Percentiles rank a stretch among this genome's conserved stretches.
phyloP scores from a whole-genome alignment of 768 basidiomycete genomes.

The Naganishia vishniacii region DNA sequence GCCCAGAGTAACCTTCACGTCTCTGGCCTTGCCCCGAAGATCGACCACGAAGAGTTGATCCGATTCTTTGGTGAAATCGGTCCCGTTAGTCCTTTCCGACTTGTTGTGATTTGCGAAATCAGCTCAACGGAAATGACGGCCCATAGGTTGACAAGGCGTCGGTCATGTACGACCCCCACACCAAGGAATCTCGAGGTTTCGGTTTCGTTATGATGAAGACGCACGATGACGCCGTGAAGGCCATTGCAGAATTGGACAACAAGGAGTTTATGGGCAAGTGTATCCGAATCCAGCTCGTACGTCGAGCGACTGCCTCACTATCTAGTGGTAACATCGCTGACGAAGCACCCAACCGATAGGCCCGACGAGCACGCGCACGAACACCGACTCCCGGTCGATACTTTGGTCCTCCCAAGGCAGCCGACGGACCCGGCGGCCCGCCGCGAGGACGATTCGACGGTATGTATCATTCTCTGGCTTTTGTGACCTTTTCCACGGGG shows the following conservation, averaged over 20 bases:
- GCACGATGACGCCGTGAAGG: constrained; percentile 82
- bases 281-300: constrained; percentile 53
- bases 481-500: constrained; percentile 36
- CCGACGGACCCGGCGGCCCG: constrained; percentile 51
- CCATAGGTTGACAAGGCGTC: constrained; percentile 60
- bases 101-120: not conserved
- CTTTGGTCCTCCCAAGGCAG: constrained; percentile 83
- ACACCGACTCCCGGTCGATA: constrained; percentile 84
- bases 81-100: constrained; percentile 55
- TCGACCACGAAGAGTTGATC: constrained; percentile 82
- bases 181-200: constrained; percentile 68
- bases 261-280: constrained; percentile 85
- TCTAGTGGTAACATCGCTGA: not conserved
- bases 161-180: constrained; percentile 65
- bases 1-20: constrained; percentile 65
- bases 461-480: constrained; percentile 46
- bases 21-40: constrained; percentile 57
- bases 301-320: not conserved
- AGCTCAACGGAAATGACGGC: not conserved
- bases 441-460: constrained; percentile 27
- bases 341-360: constrained; percentile 26
- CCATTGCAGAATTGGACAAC: constrained; percentile 73
- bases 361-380: constrained; percentile 47
- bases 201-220: constrained; percentile 87
- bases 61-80: constrained; percentile 82